Evolutionary conservation across 768 basidiomycete species (phyloP).

Genomic region (Zangia roseola): DNA sequence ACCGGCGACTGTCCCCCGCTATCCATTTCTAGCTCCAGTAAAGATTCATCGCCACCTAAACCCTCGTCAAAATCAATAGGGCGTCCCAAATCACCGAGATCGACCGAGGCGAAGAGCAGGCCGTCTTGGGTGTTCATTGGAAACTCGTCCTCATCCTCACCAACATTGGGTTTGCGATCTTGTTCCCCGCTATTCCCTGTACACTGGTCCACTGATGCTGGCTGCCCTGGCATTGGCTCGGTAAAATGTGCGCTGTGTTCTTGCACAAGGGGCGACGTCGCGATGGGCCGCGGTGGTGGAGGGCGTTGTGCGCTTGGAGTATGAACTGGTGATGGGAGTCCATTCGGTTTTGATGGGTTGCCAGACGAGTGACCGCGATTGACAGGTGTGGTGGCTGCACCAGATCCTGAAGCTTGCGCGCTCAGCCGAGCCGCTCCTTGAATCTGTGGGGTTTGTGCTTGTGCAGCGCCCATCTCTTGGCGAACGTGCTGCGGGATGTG

Average conservation of each 20-base stretch:
- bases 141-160: slow-evolving; percentile 34
- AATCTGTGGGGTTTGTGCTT: neutral
- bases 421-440: neutral
- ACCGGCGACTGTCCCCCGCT: neutral
- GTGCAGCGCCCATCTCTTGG: slow-evolving; percentile 17
- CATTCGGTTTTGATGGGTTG: slow-evolving; percentile 7
- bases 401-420: neutral
- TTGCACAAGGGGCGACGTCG: slow-evolving; percentile 12
- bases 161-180: slow-evolving; percentile 8
- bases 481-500: slow-evolving; percentile 44
- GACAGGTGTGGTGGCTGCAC: neutral
- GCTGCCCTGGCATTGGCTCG: neutral
- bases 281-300: slow-evolving; percentile 5
- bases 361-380: neutral
- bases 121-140: slow-evolving; percentile 66
- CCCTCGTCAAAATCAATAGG: slow-evolving; percentile 44
- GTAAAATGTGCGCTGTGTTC: slow-evolving; percentile 15
- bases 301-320: slow-evolving; percentile 34
- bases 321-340: slow-evolving; percentile 36
- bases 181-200: neutral
- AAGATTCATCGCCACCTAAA: slow-evolving; percentile 12
- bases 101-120: slow-evolving; percentile 57
- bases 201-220: slow-evolving; percentile 1
- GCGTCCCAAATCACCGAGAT: slow-evolving; percentile 42
- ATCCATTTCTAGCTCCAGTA: slow-evolving; percentile 2